These are phyloP conservation scores for Aureobasidium sp. DNA, from an alignment of 2,329 filamentous ascomycete genomes.

Conservation along the genomic window DNA sequence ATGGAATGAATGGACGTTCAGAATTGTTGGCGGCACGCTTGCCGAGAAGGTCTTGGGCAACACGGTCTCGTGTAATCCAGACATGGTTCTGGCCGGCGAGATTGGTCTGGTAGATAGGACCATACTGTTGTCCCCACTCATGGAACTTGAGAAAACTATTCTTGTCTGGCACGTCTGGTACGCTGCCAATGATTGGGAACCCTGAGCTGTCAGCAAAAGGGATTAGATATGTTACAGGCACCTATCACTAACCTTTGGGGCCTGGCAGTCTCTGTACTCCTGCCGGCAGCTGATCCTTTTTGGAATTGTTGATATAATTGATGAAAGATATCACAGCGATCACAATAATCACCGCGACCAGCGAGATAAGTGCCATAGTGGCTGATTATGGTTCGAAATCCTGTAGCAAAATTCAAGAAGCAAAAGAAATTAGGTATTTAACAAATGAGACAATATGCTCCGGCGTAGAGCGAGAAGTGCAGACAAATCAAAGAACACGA, in stretches of 20 bases:
- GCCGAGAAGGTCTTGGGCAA: slow-evolving; percentile 34
- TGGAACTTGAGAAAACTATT: slow-evolving; percentile 37
- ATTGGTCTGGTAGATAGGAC: slow-evolving; percentile 37
- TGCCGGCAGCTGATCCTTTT: slow-evolving; percentile 13
- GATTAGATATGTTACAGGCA: background rate
- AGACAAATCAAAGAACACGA: background rate
- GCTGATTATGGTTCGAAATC: background rate
- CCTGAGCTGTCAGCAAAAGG: slow-evolving; percentile 17
- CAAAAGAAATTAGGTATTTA: background rate
- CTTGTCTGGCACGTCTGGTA: slow-evolving; percentile 35
- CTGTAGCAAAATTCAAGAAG: background rate
- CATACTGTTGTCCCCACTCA: slow-evolving; percentile 36
- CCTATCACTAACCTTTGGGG: slow-evolving; percentile 16
- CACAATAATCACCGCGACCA: slow-evolving; percentile 18
- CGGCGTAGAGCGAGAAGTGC: background rate
- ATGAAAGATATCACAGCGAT: slow-evolving; percentile 21
- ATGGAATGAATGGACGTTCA: slow-evolving; percentile 37
- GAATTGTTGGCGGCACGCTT: slow-evolving; percentile 39
- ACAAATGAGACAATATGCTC: background rate
- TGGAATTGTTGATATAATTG: slow-evolving; percentile 12
- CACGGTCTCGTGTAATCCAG: slow-evolving; percentile 35
- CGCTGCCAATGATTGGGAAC: slow-evolving; percentile 33
- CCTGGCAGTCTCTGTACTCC: slow-evolving; percentile 18
- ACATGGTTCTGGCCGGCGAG: slow-evolving; percentile 37
- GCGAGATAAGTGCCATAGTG: slow-evolving; percentile 16